Conservation (phyloP, 441 rosid genomes). For the Brassica hybrid region DNA sequence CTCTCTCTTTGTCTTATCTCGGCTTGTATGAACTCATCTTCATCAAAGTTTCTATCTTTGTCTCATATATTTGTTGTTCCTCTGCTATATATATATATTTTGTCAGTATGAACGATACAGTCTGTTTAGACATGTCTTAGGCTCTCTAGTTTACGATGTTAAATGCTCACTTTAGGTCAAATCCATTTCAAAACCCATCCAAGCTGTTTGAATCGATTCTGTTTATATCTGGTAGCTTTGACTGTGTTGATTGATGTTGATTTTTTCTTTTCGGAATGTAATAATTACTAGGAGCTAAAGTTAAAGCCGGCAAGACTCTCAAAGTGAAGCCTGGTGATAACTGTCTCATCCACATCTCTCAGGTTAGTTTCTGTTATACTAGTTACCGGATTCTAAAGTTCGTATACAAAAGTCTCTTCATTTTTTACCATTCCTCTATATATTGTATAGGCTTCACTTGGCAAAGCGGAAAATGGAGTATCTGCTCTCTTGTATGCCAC, state of each 20-base stretch:
- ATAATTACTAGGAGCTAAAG: background rate
- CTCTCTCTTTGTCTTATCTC: background rate
- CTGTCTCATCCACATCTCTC: background rate
- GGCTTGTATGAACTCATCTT: background rate
- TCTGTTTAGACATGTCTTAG: background rate
- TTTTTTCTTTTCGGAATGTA: background rate
- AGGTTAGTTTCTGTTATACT: background rate
- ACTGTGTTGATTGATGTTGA: background rate
- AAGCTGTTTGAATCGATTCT: background rate
- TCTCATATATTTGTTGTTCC: background rate
- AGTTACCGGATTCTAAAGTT: background rate
- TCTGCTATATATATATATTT: background rate
- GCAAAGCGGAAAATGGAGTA: background rate
- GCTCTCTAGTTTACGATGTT: background rate
- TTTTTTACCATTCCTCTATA: background rate
- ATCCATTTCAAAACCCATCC: background rate
- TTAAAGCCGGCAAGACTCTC: background rate
- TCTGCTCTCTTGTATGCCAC: background rate
- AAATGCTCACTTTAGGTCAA: background rate
- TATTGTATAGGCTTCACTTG: background rate
- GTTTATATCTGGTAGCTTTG: background rate
- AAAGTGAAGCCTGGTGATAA: constrained; percentile 3
- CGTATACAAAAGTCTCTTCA: background rate
- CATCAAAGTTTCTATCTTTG: background rate
- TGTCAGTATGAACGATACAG: background rate